Conservation (phyloP, 2,329 filamentous ascomycete genomes). For the Chaetothyriales sp. region DNA sequence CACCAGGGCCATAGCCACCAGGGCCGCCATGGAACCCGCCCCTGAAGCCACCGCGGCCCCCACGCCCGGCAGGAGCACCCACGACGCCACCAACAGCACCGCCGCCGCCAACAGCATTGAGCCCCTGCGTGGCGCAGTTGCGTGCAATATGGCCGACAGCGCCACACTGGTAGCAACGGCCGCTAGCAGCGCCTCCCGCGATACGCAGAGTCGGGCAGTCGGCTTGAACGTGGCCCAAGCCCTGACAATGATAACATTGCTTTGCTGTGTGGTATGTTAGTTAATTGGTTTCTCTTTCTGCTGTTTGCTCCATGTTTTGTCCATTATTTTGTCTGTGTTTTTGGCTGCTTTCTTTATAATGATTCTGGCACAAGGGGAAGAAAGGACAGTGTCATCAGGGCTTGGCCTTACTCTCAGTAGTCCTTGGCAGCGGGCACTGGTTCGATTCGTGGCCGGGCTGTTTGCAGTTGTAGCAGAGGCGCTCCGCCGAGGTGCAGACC, state of each 20-base stretch:
- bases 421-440: constrained; percentile 88
- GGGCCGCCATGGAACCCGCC: constrained; percentile 54
- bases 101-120: constrained; percentile 38
- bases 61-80: constrained; percentile 51
- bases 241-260: constrained; percentile 99
- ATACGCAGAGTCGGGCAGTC: constrained; percentile 94
- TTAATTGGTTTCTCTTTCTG: background rate
- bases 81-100: constrained; percentile 33
- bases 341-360: no score
- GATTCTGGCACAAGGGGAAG: no score
- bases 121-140: constrained; percentile 64
- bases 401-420: constrained; percentile 58
- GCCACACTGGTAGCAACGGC: constrained; percentile 93
- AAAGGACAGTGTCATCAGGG: background rate
- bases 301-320: no score
- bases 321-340: no score
- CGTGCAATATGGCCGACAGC: constrained; percentile 85
- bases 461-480: constrained; percentile 98
- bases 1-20: constrained; percentile 47
- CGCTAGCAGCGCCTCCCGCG: constrained; percentile 61
- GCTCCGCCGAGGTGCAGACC: constrained; percentile 94
- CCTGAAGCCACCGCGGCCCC: constrained; percentile 46
- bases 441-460: constrained; percentile 81
- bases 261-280: constrained; percentile 45
- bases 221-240: constrained; percentile 92